Evolutionary conservation across 2,329 filamentous ascomycete species (phyloP).

Genomic region (Fusarium paranaense): DNA sequence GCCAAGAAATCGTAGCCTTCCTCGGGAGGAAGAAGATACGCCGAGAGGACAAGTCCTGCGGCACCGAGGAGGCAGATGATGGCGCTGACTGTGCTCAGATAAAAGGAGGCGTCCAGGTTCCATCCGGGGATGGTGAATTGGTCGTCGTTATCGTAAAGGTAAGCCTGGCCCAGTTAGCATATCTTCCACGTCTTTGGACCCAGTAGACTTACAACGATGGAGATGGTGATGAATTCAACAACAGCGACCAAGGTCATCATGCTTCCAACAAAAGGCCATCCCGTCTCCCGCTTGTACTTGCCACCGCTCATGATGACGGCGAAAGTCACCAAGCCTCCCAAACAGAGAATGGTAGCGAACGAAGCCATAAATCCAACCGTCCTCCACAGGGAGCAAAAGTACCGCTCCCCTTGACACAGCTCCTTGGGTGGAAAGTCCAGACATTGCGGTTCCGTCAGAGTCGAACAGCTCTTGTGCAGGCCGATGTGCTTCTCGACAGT

Average conservation of each 20-base stretch:
- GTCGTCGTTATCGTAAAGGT: conserved; percentile 84
- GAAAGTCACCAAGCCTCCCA: conserved; percentile 84
- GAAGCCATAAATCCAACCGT: conserved; percentile 89
- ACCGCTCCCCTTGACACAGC: conserved; percentile 62
- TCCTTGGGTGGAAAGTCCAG: conserved; percentile 52
- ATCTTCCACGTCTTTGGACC: background rate
- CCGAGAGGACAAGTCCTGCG: conserved; percentile 72
- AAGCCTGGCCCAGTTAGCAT: conserved; percentile 67
- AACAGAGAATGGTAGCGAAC: conserved; percentile 83
- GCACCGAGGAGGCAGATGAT: conserved; percentile 64
- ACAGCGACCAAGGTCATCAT: conserved; percentile 74
- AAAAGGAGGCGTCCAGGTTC: conserved; percentile 83
- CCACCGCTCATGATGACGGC: conserved; percentile 81
- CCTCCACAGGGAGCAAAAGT: conserved; percentile 94
- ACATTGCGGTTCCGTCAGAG: conserved; percentile 71
- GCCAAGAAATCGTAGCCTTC: conserved; percentile 83
- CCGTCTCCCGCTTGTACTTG: conserved; percentile 80
- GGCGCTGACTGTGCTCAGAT: conserved; percentile 72
- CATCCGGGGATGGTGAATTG: conserved; percentile 85
- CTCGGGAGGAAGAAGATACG: conserved; percentile 79
- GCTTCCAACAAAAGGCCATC: conserved; percentile 81
- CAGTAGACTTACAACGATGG: conserved; percentile 77
- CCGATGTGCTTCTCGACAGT: conserved; percentile 73
- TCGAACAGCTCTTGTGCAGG: conserved; percentile 84
- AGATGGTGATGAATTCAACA: conserved; percentile 82